Conservation (phyloP, 2,329 filamentous ascomycete genomes). For the Colletotrichum aenigma region DNA sequence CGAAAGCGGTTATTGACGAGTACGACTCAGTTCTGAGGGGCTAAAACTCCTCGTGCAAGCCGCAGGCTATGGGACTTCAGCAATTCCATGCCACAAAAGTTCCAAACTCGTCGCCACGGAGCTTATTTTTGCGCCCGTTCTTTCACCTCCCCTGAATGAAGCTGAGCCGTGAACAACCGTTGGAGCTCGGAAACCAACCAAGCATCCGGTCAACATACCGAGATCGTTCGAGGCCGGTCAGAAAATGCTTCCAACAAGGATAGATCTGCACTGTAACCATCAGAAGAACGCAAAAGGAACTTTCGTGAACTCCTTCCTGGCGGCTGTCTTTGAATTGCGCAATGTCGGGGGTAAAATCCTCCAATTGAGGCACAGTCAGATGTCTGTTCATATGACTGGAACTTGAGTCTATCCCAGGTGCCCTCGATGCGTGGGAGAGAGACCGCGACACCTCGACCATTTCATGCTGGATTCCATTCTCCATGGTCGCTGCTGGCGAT, state of each 20-base stretch:
- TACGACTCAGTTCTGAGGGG: neutral
- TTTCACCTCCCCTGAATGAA: neutral
- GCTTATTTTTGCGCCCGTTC: neutral
- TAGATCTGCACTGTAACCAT: neutral
- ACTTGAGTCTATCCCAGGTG: neutral
- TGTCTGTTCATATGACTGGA: neutral
- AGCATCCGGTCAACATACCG: neutral
- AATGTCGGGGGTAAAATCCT: neutral
- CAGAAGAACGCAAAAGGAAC: neutral
- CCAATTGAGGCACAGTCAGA: neutral
- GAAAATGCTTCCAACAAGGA: neutral
- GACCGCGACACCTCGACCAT: neutral
- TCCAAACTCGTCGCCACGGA: fast-evolving
- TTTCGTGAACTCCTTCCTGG: neutral
- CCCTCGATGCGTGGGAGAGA: neutral
- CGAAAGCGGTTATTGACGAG: neutral
- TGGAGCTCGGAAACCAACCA: neutral
- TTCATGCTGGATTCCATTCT: neutral
- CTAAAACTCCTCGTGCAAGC: neutral
- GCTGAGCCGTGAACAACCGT: neutral
- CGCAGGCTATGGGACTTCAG: neutral
- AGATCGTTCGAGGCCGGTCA: neutral
- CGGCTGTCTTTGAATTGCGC: neutral
- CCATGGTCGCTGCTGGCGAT: neutral
- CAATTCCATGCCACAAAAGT: neutral